Percentiles rank a stretch among this genome's conserved stretches.
Evolutionary conservation across 768 basidiomycete species (phyloP).

Genomic region (Naganishia vishniacii): DNA sequence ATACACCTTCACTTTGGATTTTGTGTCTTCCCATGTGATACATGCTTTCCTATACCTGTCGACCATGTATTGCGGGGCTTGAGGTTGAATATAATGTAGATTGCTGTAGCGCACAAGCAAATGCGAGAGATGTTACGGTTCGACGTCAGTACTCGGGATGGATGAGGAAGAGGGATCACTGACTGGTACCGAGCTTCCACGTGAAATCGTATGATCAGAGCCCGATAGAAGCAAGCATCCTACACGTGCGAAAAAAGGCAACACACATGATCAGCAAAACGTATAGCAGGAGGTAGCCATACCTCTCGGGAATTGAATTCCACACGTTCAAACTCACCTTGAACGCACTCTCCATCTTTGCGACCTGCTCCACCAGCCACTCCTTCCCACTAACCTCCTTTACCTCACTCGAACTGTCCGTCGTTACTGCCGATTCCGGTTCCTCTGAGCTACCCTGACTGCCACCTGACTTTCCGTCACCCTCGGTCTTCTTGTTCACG

Average conservation of each 20-base stretch:
- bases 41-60: constrained; percentile 13
- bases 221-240: constrained; percentile 24
- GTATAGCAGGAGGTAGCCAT: neutral
- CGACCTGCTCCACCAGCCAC: constrained; percentile 13
- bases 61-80: constrained; percentile 10
- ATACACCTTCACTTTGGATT: neutral
- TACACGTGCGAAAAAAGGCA: neutral
- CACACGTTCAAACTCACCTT: neutral
- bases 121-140: too few species aligned
- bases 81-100: constrained; percentile 17
- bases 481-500: neutral
- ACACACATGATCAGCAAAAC: too few species aligned
- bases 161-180: neutral
- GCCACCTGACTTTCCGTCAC: neutral
- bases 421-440: neutral
- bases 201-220: constrained; percentile 19
- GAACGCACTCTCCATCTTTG: constrained; percentile 18
- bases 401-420: neutral
- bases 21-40: constrained; percentile 14
- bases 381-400: neutral
- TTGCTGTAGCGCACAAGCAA: neutral
- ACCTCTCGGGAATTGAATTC: neutral
- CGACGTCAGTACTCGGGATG: too few species aligned
- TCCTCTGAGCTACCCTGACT: neutral
- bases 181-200: constrained; percentile 18